phyloP scores from a whole-genome alignment of 768 basidiomycete species.

The Podaxis sp. region DNA sequence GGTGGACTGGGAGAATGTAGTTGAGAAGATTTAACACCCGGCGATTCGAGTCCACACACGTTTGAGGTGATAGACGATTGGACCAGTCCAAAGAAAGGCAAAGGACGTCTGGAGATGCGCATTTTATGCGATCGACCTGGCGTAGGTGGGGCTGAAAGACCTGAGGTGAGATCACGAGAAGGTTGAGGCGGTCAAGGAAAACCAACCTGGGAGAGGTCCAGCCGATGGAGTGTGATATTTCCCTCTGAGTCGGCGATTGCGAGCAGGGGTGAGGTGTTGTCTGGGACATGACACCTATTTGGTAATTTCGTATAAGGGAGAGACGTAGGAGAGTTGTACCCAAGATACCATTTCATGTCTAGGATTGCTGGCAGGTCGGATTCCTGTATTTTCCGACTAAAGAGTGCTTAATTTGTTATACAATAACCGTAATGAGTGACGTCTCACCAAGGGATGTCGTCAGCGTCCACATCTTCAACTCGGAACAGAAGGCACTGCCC shows the following conservation, averaged over 20 bases:
- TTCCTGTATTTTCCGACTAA: conserved; percentile 59
- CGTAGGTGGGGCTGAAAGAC: conserved; percentile 33
- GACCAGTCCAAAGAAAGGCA: conserved; percentile 96
- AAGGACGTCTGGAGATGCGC: conserved; percentile 52
- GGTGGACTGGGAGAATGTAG: conserved; percentile 29
- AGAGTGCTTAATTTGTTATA: neutral
- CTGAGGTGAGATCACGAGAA: neutral
- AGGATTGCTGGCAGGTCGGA: conserved; percentile 76
- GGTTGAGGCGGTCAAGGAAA: neutral
- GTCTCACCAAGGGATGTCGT: conserved; percentile 32
- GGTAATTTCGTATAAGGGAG: neutral
- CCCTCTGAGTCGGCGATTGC: conserved; percentile 88
- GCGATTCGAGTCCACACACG: conserved; percentile 28
- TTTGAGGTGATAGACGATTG: conserved; percentile 49
- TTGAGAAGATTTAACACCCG: neutral
- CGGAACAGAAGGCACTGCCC: conserved; percentile 76
- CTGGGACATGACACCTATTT: conserved; percentile 55
- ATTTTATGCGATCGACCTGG: conserved; percentile 38
- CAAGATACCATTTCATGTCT: conserved; percentile 88
- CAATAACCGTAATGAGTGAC: neutral
- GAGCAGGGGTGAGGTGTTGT: conserved; percentile 41
- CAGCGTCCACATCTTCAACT: conserved; percentile 26
- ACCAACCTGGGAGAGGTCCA: conserved; percentile 41
- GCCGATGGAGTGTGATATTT: conserved; percentile 58
- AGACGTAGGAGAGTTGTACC: neutral